A percentile compares a stretch with the other conserved stretches of the same genome.
These are phyloP conservation scores for Samsoniella hepiali DNA, from an alignment of 2,329 filamentous ascomycete species.

Conservation along the genomic window DNA sequence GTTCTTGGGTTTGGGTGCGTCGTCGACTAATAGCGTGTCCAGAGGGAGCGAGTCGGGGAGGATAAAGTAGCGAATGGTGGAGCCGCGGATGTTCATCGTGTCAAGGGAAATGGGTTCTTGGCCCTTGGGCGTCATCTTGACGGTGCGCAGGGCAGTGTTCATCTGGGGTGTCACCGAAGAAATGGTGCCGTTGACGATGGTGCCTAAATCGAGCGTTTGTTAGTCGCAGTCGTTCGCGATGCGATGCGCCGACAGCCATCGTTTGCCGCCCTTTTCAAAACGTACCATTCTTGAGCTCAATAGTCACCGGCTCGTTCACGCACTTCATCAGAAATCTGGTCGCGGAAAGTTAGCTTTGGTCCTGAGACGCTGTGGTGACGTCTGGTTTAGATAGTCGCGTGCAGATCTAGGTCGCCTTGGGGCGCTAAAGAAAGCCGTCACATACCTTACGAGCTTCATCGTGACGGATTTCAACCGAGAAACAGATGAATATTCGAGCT, in stretches of 20 bases:
- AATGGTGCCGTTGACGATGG: conserved; percentile 95
- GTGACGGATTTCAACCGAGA: conserved; percentile 38
- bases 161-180: conserved; percentile 96
- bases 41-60: conserved; percentile 92
- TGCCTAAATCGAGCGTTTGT: conserved; percentile 54
- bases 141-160: conserved; percentile 93
- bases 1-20: conserved; percentile 98
- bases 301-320: conserved; percentile 95
- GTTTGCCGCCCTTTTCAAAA: not conserved
- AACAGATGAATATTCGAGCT: not conserved
- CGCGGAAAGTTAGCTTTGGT: conserved; percentile 26
- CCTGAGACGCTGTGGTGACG: not conserved
- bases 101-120: conserved; percentile 87
- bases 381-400: conserved; percentile 38
- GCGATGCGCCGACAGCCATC: not conserved
- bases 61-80: conserved; percentile 94
- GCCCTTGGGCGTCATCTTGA: conserved; percentile 92
- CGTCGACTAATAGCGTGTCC: conserved; percentile 93
- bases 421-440: not conserved
- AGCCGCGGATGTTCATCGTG: conserved; percentile 94
- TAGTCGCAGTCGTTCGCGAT: not conserved
- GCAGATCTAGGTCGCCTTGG: conserved; percentile 23
- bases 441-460: conserved; percentile 98
- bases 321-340: conserved; percentile 98
- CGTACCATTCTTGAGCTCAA: conserved; percentile 96